These are phyloP conservation scores for Tilletiopsis washingtonensis DNA, from an alignment of 1,284 basidiomycete species.

Conservation along the genomic window DNA sequence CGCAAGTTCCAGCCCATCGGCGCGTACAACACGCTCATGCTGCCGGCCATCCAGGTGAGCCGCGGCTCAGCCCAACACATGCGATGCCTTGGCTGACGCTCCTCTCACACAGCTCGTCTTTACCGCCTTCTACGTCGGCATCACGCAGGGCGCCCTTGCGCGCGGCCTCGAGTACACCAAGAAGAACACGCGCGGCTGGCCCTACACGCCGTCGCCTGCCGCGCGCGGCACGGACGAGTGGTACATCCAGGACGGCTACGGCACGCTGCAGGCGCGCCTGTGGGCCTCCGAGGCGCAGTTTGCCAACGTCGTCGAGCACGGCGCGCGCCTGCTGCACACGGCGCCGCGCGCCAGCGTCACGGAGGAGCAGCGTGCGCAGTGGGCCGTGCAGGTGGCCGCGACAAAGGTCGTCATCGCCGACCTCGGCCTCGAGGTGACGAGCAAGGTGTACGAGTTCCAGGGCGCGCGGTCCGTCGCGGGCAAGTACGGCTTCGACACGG, in stretches of 20 bases:
- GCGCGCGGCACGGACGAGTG: conserved; percentile 38
- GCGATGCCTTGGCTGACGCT: no score
- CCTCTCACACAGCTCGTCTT: no score
- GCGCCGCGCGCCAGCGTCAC: conserved; percentile 25
- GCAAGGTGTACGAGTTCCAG: conserved; percentile 41
- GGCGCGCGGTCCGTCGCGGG: conserved; percentile 40
- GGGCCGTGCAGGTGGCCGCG: conserved; percentile 43
- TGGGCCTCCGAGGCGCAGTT: conserved; percentile 44
- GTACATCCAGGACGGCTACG: conserved; percentile 46
- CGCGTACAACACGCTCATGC: conserved; percentile 43
- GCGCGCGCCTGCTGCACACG: conserved; percentile 24
- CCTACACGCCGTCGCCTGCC: conserved; percentile 34
- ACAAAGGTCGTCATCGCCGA: conserved; percentile 43
- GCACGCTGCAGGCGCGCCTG: conserved; percentile 41
- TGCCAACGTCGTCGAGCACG: conserved; percentile 27
- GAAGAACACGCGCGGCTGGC: conserved; percentile 45
- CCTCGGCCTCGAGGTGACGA: conserved; percentile 41
- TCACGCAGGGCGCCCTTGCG: conserved; percentile 42
- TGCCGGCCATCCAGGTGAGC: conserved; percentile 41
- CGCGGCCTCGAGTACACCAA: conserved; percentile 40
- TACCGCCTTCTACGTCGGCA: conserved; percentile 47
- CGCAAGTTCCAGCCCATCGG: conserved; percentile 35
- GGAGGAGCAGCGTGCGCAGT: conserved; percentile 38
- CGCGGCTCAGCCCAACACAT: no score
- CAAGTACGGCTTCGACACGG: conserved; percentile 44